phyloP scores from a whole-genome alignment of 2,329 filamentous ascomycete genomes.

The Pseudonectria foliicola region DNA sequence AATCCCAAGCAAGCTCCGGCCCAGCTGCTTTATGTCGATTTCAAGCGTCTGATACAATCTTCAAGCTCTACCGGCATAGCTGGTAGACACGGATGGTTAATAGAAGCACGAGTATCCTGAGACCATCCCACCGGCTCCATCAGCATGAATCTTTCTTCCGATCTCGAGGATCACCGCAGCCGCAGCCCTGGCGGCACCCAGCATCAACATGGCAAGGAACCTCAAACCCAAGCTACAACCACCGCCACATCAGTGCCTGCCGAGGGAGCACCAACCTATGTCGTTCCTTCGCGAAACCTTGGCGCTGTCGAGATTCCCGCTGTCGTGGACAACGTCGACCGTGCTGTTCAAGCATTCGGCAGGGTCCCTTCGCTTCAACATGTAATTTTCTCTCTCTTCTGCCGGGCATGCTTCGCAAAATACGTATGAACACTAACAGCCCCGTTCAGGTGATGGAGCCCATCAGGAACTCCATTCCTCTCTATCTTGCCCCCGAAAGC shows the following conservation, averaged over 20 bases:
- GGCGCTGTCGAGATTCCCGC: slow-evolving; percentile 38
- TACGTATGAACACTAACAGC: neutral
- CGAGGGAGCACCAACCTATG: slow-evolving; percentile 27
- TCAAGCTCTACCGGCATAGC: no score
- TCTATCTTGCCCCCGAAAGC: slow-evolving; percentile 77
- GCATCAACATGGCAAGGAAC: no score
- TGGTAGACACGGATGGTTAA: no score
- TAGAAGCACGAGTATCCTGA: no score
- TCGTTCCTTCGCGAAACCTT: slow-evolving; percentile 27
- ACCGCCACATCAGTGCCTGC: slow-evolving; percentile 1
- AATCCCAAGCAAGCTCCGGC: no score
- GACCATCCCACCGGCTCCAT: no score
- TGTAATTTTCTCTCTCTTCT: slow-evolving; percentile 21
- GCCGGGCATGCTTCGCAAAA: neutral
- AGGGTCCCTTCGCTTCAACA: slow-evolving; percentile 31
- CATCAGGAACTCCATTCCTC: slow-evolving; percentile 46
- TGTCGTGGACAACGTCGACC: slow-evolving; percentile 36
- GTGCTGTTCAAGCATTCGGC: slow-evolving; percentile 36
- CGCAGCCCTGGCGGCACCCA: no score
- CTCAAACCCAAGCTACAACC: no score
- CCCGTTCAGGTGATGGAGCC: slow-evolving; percentile 39
- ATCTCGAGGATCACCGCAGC: no score
- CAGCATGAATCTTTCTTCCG: no score
- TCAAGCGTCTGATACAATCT: no score
- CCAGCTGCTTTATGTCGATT: no score